Conservation (phyloP, 768 basidiomycete genomes). For the Tulasnella sp. region DNA sequence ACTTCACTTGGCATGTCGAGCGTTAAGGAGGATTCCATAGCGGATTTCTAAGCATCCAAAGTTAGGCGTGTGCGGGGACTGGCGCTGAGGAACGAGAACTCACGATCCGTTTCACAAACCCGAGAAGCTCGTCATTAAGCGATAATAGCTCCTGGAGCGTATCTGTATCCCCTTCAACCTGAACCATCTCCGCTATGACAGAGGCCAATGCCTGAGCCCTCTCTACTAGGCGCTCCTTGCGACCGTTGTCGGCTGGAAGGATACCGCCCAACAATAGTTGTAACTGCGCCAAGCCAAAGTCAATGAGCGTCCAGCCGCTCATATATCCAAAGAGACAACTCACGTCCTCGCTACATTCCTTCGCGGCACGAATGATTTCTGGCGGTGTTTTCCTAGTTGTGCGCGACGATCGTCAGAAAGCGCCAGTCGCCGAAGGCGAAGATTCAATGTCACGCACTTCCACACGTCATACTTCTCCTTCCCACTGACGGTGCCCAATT, state of each 20-base stretch:
- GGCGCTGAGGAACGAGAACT: neutral
- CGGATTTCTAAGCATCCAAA: neutral
- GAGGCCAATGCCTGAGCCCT: slow-evolving; percentile 50
- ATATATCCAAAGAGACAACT: neutral
- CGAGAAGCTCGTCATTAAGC: slow-evolving; percentile 72
- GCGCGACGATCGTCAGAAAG: neutral
- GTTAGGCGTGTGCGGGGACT: neutral
- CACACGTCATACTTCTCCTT: slow-evolving; percentile 45
- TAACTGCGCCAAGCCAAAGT: neutral
- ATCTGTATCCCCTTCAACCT: slow-evolving; percentile 42
- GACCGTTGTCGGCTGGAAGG: slow-evolving; percentile 27
- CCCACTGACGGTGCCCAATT: slow-evolving; percentile 42
- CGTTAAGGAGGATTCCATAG: slow-evolving; percentile 18
- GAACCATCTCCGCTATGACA: slow-evolving; percentile 55
- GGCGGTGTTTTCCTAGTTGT: slow-evolving; percentile 40
- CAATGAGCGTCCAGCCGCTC: neutral
- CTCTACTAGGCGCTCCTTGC: slow-evolving; percentile 33
- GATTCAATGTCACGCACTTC: slow-evolving; percentile 32
- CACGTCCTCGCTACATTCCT: slow-evolving; percentile 38
- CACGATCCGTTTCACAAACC: slow-evolving; percentile 55
- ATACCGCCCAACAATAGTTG: slow-evolving; percentile 29
- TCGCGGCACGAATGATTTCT: slow-evolving; percentile 39
- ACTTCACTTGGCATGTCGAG: slow-evolving; percentile 24
- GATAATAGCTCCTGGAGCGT: slow-evolving; percentile 65
- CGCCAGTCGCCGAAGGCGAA: neutral